phyloP scores from a whole-genome alignment of 768 basidiomycete species.

The Flagelloscypha sp. region DNA sequence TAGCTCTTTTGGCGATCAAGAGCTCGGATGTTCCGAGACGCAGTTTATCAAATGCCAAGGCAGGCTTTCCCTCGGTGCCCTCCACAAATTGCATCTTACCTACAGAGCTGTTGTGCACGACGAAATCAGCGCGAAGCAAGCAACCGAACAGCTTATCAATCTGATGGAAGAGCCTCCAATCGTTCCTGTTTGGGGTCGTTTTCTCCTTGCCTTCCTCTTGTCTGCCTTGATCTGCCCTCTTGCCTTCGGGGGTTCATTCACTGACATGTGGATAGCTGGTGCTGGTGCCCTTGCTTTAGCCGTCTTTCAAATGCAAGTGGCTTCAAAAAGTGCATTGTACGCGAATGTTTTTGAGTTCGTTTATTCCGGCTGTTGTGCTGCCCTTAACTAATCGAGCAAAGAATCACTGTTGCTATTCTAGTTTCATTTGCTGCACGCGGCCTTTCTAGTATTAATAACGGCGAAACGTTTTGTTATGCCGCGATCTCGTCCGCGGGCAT shows the following conservation, averaged over 20 bases:
- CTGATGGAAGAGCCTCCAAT: conserved; percentile 58
- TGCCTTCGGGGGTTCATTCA: conserved; percentile 75
- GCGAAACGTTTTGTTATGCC: conserved; percentile 85
- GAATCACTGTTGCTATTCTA: conserved; percentile 74
- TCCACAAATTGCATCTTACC: conserved; percentile 77
- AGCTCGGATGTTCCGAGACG: conserved; percentile 84
- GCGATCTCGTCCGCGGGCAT: conserved; percentile 85
- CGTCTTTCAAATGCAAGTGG: conserved; percentile 65
- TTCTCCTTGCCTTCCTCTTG: conserved; percentile 58
- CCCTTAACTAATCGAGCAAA: conserved; percentile 20
- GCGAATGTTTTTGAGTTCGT: conserved; percentile 89
- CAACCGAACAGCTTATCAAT: conserved; percentile 51
- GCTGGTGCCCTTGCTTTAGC: conserved; percentile 57
- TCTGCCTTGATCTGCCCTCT: conserved; percentile 77
- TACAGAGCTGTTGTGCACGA: conserved; percentile 90
- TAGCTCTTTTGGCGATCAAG: conserved; percentile 82
- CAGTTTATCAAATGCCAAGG: conserved; percentile 79
- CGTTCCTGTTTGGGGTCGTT: conserved; percentile 56
- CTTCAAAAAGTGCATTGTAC: conserved; percentile 70
- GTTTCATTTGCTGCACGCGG: conserved; percentile 79
- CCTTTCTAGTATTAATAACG: conserved; percentile 66
- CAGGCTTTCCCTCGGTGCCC: conserved; percentile 71
- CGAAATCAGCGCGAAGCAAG: conserved; percentile 77
- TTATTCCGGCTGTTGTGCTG: conserved; percentile 5
- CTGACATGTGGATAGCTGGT: conserved; percentile 83